Conservation (phyloP, 441 rosid species). For the Flueggea neowawraea region DNA sequence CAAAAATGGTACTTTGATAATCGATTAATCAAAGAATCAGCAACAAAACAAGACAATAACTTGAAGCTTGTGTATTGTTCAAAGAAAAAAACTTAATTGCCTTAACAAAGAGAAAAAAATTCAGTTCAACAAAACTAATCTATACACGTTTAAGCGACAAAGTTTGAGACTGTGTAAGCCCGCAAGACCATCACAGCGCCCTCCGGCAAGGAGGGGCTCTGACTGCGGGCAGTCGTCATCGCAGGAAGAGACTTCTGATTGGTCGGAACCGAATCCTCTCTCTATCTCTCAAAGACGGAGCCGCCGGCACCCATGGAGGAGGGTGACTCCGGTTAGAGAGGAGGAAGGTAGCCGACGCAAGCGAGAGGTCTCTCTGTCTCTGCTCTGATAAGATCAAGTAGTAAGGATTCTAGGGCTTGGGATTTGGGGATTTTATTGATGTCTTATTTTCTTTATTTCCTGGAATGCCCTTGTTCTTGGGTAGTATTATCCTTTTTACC, state of each 20-base stretch:
- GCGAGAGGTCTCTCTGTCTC: constrained; percentile 16
- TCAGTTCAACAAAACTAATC: no score
- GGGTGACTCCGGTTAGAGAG: constrained; percentile 25
- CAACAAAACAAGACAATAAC: no score
- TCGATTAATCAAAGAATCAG: no score
- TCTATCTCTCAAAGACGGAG: constrained; percentile 12
- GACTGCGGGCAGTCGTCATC: constrained; percentile 74
- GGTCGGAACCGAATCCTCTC: constrained; percentile 15
- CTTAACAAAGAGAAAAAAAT: no score
- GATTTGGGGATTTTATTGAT: background rate
- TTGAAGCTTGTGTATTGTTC: no score
- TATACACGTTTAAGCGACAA: no score
- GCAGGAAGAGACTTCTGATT: constrained; percentile 28
- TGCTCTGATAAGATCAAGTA: constrained; percentile 82
- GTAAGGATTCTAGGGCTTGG: constrained; percentile 16
- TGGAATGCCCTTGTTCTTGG: background rate
- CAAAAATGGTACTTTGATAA: no score
- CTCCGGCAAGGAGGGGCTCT: constrained; percentile 26
- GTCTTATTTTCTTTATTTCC: background rate
- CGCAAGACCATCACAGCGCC: constrained; percentile 54
- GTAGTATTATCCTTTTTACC: background rate
- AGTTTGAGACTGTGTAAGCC: constrained; percentile 23
- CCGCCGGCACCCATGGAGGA: constrained; percentile 33
- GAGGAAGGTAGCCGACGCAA: background rate
- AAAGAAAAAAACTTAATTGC: no score